Evolutionary conservation across 192 early-diverging fungal genomes (phyloP).

Genomic region (Funneliformis mosseae): DNA sequence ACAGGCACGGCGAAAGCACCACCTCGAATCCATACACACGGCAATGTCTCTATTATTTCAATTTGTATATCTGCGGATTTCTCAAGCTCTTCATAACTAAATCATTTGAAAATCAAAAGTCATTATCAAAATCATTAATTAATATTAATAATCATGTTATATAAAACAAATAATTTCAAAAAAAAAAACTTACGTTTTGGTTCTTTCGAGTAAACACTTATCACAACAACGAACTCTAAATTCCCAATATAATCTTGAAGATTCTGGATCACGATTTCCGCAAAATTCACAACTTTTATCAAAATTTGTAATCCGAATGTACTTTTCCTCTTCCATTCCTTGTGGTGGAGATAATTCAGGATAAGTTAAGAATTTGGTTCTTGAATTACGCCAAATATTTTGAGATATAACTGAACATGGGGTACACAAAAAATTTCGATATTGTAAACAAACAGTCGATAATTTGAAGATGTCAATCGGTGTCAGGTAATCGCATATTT

Average conservation of each 20-base stretch:
- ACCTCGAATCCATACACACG: background rate
- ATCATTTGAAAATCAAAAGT: too few species aligned
- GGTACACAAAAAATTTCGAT: background rate
- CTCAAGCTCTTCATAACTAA: background rate
- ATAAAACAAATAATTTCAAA: too few species aligned
- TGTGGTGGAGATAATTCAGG: background rate
- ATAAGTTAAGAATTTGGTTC: background rate
- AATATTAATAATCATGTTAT: too few species aligned
- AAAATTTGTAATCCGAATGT: background rate
- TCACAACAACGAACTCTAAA: conserved; percentile 19
- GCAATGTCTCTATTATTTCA: background rate
- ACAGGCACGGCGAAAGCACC: background rate
- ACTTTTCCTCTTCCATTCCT: conserved; percentile 13
- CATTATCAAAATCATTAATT: too few species aligned
- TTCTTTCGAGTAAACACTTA: background rate
- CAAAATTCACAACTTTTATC: conserved; percentile 20
- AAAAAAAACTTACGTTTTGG: background rate
- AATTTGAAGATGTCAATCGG: background rate
- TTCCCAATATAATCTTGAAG: conserved; percentile 3
- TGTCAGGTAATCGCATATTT: conserved; percentile 2
- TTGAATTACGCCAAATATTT: conserved; percentile 6
- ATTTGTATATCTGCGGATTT: background rate
- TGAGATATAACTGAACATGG: background rate
- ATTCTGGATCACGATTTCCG: background rate
- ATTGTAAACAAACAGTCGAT: conserved; percentile 4